Conservation (phyloP, 768 basidiomycete species). For the Tephrocybe sp. region DNA sequence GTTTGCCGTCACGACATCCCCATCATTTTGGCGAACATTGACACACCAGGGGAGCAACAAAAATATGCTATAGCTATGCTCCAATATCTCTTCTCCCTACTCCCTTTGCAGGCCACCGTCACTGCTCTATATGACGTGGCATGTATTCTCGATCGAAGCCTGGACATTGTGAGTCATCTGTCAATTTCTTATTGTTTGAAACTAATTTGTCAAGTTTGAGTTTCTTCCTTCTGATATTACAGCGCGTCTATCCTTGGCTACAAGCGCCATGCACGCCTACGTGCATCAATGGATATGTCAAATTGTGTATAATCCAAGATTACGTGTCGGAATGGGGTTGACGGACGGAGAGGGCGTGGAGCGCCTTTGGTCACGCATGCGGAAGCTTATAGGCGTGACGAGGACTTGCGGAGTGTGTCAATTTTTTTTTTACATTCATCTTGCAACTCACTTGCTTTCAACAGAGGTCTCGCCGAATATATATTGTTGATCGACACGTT, state of each 20-base stretch:
- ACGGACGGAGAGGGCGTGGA: conserved; percentile 34
- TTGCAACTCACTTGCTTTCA: conserved; percentile 24
- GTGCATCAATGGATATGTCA: conserved; percentile 19
- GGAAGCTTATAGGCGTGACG: conserved; percentile 33
- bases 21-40: conserved; percentile 37
- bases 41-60: conserved; percentile 35
- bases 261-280: conserved; percentile 36
- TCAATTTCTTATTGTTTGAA: neutral
- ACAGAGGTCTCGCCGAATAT: conserved; percentile 25
- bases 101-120: conserved; percentile 28
- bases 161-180: conserved; percentile 25
- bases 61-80: conserved; percentile 35
- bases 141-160: conserved; percentile 5
- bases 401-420: conserved; percentile 29
- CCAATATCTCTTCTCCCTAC: conserved; percentile 22
- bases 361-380: conserved; percentile 31
- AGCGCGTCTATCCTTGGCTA: conserved; percentile 25
- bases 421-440: conserved; percentile 27
- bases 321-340: conserved; percentile 6
- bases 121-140: conserved; percentile 27
- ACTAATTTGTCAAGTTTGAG: conserved; percentile 17
- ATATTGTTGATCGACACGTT: conserved; percentile 33
- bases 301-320: conserved; percentile 29
- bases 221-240: conserved; percentile 18
- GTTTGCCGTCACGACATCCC: conserved; percentile 34